Evolutionary conservation across 306 rosid genomes (phyloP), one percentile per base, ranked within the genome.

Genomic region (Canavalia gladiata): DNA sequence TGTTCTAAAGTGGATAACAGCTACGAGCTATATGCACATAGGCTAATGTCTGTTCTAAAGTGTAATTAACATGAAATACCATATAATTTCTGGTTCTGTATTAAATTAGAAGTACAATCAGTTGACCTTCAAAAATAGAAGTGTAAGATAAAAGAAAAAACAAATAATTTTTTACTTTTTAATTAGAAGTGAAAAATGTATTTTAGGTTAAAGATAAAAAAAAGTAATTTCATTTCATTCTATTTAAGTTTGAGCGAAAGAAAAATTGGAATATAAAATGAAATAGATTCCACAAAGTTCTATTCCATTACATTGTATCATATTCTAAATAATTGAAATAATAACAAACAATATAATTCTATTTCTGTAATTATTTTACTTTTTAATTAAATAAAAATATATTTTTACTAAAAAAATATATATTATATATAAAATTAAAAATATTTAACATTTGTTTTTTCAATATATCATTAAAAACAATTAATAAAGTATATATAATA

Each of bases 101-200:
- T 18, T 18, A 45, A 70, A 68, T 39, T 37, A 51, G 49, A 66
- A 56, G 58, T 42, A 67, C 65, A 71, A 80, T 42, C 6, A 84
- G 68, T 66, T 35, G 68, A 52, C 41, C 71, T 47, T 67, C 28
- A 55, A 72, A 65, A 50, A 72, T 68, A 84, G 8, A 18, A 18
- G 25, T 18, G 25, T 18, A 18, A 18, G 25, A 18, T 18, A 18
- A 18, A 18, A 18, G 25, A 18, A 18, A 18, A 18, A 18, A 18
- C 25, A 18, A 18, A 18, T 18, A 18, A 18, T 0, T 18, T 18
- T 18, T 18, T 18, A 18, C 25, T 18, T 18, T 18, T 18, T 18
- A 18, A 57, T 30, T 3, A 57, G 29, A 6, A 57, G 30, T 29
- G 8, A 57, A 4, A 57, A 57, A 28, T 8, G 5, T 30, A 57